Base-by-base conservation (phyloP, 805 yeast genomes). In the Cyberlindnera petersonii region DNA sequence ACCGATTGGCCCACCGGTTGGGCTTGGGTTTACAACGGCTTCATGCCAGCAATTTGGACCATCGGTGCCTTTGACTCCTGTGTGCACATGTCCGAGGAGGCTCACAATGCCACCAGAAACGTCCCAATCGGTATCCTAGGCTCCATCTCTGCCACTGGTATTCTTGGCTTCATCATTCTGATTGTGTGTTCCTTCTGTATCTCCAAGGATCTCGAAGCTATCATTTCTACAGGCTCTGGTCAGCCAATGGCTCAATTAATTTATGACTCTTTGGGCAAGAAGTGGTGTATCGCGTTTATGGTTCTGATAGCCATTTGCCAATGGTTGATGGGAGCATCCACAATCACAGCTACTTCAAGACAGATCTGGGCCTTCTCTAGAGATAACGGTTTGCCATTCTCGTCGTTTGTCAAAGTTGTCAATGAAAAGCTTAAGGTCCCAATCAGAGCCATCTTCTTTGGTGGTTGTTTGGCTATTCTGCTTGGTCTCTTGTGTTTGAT, bases 281-380 rank as follows among this genome's bases (percentile, higher is more conserved):
- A 67, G 40, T 79, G 85, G 85, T 76, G 84, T 11, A 63, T 78
- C 31, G 82, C 80, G 1, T 70, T 80, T 48, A 75, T 79, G 81
- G 54, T 73, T 9, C 52, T 79, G 42, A 74, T 79, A 54, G 70
- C 77, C 9, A 52, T 66, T 39, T 76, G 82, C 27, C 86, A 79
- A 59, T 77, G 74, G 64, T 60, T 79, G 37, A 80, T 79, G 86
- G 82, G 83, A 21, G 70, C 76, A 20, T 75, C 82, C 6, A 70
- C 75, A 35, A 63, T 79, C 33, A 70, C 79, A 33, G 86, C 86
- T 9, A 71, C 75, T 6, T 78, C 85, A 5, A 72, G 88, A 59
- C 87, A 81, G 58, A 69, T 79, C 35, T 82, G 83, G 78, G 86
- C 87, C 1, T 79, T 81, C 58, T 78, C 86, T 28, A 74, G 91